These are phyloP conservation scores for Acanthamoeba sp. DNA, from an alignment of 208 protist species.

Conservation along the genomic window DNA sequence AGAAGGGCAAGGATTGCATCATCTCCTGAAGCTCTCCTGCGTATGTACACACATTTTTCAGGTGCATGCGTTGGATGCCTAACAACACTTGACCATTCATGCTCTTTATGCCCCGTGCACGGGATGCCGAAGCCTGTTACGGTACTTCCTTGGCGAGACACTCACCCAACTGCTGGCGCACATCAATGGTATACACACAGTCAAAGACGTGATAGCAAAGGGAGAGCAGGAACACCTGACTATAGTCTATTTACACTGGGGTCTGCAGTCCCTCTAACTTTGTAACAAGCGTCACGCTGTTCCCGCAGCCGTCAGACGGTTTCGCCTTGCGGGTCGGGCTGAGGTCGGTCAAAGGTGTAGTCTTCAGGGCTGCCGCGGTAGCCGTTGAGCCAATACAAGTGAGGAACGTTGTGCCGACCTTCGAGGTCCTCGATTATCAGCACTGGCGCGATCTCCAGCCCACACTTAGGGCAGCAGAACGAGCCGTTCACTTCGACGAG, in stretches of 20 bases:
- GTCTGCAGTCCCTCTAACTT: too few relatives aligned
- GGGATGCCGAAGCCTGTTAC: too few relatives aligned
- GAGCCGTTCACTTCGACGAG: slow-evolving; percentile 18
- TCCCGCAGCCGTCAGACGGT: not conserved
- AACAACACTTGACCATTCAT: too few relatives aligned
- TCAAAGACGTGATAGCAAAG: too few relatives aligned
- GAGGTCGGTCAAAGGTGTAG: not conserved
- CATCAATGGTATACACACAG: too few relatives aligned
- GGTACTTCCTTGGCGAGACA: too few relatives aligned
- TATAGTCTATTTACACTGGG: not conserved
- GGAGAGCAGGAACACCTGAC: too few relatives aligned
- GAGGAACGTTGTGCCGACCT: slow-evolving; percentile 1
- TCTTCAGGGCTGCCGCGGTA: not conserved
- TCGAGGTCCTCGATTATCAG: not conserved
- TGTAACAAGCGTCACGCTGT: too few relatives aligned
- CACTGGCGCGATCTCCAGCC: slow-evolving; percentile 17
- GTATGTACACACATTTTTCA: too few relatives aligned
- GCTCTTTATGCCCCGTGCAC: too few relatives aligned
- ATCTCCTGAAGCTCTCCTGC: not conserved
- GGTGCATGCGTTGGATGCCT: too few relatives aligned
- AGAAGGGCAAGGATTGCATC: slow-evolving; percentile 62
- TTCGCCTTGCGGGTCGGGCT: not conserved
- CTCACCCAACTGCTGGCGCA: too few relatives aligned
- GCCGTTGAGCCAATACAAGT: slow-evolving; percentile 1
- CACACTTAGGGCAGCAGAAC: not conserved